Evolutionary conservation across 139 green algal genomes (phyloP), one percentile per base, ranked within the genome.

Genomic region (Chlorella vulgaris): DNA sequence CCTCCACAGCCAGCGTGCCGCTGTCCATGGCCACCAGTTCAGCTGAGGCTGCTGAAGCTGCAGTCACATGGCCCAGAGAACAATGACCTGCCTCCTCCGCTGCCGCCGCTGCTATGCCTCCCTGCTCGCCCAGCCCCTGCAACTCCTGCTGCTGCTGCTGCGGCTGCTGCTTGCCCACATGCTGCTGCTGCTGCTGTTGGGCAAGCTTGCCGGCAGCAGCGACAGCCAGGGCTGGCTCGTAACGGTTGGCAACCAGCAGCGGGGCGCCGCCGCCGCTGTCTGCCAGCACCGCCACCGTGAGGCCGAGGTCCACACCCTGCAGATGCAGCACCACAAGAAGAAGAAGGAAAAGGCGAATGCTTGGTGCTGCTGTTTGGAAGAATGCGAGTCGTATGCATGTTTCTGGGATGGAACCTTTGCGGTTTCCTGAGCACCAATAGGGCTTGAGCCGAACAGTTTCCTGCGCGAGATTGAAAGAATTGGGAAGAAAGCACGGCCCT

Each of bases 211-310:
- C 31, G 33, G 33, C 13, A 1, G 21, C 31, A 18, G 10, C 33
- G 29, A 35, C 33, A 7, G 65, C 19, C 29, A 39, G 10, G 0
- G 65, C 65, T 55, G 63, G 33, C n/a, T 68, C 50, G 50, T 73
- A 90, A 73, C 75, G 81, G 29, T n/a, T 13, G 28, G 73, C 78
- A 28, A 85, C 70, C 21, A 96, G 81, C n/a, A 89, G 76, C 13
- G 94, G 94, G 21, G 93, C 94, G 28, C 93, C 93, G 1, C 93
- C 94, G 6, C 94, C 92, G 2, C 90, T 81, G 33, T 92, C 86
- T 33, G 87, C 93, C 18, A 94, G 86, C 29, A 96, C 88, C 43
- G 88, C 79, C 26, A 96, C 84, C 0, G 71, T 74, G 19, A 96
- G 69, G 0, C 85, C 86, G 7, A 71, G 43, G 15, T 81, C 47